Conservation (phyloP, 306 rosid genomes). For the Lathyrus aphaca region DNA sequence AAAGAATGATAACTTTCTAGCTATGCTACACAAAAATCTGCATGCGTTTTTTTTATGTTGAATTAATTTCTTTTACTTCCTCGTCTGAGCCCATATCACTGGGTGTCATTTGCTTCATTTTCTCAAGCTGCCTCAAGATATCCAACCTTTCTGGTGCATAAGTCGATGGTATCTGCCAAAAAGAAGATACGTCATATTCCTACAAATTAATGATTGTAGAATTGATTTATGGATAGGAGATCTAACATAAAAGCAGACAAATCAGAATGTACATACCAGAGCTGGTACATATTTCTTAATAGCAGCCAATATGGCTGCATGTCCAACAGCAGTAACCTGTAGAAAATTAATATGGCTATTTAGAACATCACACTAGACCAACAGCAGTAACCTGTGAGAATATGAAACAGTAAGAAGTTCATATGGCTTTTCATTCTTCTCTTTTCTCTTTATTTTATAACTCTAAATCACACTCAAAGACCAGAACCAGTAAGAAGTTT, state of each 20-base stretch:
- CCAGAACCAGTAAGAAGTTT: not conserved
- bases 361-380: slow-evolving; percentile 3
- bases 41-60: slow-evolving; percentile 42
- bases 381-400: not conserved
- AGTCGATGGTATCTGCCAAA: slow-evolving; percentile 87
- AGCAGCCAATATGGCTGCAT: slow-evolving; percentile 99
- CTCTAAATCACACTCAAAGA: not conserved
- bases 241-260: slow-evolving; percentile 10
- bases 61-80: slow-evolving; percentile 55
- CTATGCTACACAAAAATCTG: slow-evolving; percentile 48
- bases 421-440: slow-evolving; percentile 14
- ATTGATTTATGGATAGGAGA: slow-evolving; percentile 17
- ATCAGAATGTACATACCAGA: slow-evolving; percentile 58
- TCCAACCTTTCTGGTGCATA: slow-evolving; percentile 92
- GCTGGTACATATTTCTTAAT: slow-evolving; percentile 96
- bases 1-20: slow-evolving; percentile 41
- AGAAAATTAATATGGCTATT: slow-evolving; percentile 38
- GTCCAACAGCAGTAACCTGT: slow-evolving; percentile 98
- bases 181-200: slow-evolving; percentile 29
- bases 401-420: slow-evolving; percentile 21
- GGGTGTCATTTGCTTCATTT: slow-evolving; percentile 81
- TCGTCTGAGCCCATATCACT: slow-evolving; percentile 52
- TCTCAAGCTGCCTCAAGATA: slow-evolving; percentile 91
- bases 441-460: slow-evolving; percentile 15
- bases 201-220: not conserved